Evolutionary conservation across 106 monocot species (phyloP).

Genomic region (Acorus gramineus): DNA sequence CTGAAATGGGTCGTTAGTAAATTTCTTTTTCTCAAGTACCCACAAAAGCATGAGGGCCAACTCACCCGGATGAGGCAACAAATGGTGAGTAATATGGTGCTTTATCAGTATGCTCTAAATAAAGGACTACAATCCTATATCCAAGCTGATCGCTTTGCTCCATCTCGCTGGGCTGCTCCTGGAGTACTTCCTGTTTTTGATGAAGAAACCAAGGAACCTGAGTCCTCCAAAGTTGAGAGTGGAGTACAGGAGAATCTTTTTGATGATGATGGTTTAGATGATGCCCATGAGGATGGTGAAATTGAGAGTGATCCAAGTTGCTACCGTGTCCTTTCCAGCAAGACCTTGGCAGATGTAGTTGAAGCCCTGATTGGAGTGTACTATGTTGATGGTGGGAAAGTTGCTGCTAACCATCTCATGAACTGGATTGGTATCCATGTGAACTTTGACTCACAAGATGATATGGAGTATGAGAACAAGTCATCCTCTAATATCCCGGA

Average conservation of each 20-base stretch:
- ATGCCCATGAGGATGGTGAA: conserved; percentile 78
- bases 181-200: conserved; percentile 95
- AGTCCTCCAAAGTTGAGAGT: conserved; percentile 14
- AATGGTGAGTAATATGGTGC: conserved; percentile 96
- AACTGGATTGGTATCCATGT: conserved; percentile 86
- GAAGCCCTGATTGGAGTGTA: conserved; percentile 95
- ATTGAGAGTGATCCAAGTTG: conserved; percentile 73
- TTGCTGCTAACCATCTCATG: conserved; percentile 89
- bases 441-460: conserved; percentile 43
- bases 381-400: conserved; percentile 90
- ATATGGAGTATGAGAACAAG: conserved; percentile 37
- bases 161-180: conserved; percentile 95
- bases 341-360: conserved; percentile 95
- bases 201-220: conserved; percentile 71
- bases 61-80: conserved; percentile 98
- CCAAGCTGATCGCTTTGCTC: conserved; percentile 90
- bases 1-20: conserved; percentile 99
- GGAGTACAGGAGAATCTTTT: conserved; percentile 13
- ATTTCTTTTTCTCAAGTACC: conserved; percentile 91
- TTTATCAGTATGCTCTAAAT: conserved; percentile 80
- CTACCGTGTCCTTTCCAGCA: conserved; percentile 91
- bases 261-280: conserved; percentile 44
- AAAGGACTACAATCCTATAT: conserved; percentile 92
- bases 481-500: conserved; percentile 56
- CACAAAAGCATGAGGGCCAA: conserved; percentile 96